Evolutionary conservation across 2,329 filamentous ascomycete species (phyloP), one percentile per base, ranked within the genome.

Genomic region (Alternaria sp.): DNA sequence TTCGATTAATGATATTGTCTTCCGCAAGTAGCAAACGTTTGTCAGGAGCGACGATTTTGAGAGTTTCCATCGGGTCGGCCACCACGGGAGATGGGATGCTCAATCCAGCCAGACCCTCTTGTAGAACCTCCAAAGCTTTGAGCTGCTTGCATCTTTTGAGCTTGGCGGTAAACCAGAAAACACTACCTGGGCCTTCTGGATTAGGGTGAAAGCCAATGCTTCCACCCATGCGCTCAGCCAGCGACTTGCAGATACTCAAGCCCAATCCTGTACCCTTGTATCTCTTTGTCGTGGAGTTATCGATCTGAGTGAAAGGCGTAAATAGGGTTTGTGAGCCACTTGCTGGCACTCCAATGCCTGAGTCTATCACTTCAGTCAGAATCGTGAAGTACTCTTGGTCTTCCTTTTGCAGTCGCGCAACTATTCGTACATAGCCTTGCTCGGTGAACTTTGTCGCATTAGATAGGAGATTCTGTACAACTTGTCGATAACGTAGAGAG

Each of bases 371-470:
- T 65, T 85, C 81, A 5, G 86, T 85, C 26, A 82, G 71, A n/a
- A 89, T 81, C 1, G 75, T 78, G 62, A 82, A 87, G 2, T 73
- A 76, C 7, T 77, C 78, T 2, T 81, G 76, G 43, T 84, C 79
- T 43, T 87, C 81, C 2, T 73, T 66, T 3, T 81, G 59, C 7
- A 85, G 75, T 0, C 77, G 79, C 0, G 81, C 80, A 3, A 76
- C 71, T 11, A 89, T 79, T 1, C 79, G 77, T 32, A 89, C 82
- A 60, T 81, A 82, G 0, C 87, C 87, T 30, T 81, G 75, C 21
- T 88, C 85, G 5, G 88, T 90, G 67, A 89, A 89, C 65, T 90
- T 90, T 46, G 84, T 83, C 1, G 87, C 87, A 68, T 90, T 90
- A 15, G 84, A 82, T 15, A 89, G 78, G 5, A 90, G 79, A 65